These are phyloP conservation scores for Gossypium ekmanianum DNA, from an alignment of 345 rosid genomes.

Conservation along the genomic window DNA sequence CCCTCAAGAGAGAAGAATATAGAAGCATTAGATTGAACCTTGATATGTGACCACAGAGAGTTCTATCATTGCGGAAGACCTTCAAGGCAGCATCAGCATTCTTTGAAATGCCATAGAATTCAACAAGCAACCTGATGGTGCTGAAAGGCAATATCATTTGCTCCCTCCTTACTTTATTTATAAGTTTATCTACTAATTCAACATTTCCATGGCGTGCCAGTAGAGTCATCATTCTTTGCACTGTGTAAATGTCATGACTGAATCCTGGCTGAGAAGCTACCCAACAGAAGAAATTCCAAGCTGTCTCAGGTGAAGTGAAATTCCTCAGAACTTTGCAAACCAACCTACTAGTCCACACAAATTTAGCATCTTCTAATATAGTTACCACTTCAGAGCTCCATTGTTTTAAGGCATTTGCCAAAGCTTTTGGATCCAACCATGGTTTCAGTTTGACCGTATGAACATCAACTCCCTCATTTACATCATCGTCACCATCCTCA, in stretches of 20 bases:
- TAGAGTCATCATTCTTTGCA: slow-evolving; percentile 73
- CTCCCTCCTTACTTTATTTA: slow-evolving; percentile 56
- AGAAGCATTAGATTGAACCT: slow-evolving; percentile 60
- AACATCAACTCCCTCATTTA: slow-evolving; percentile 21
- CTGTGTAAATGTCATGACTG: slow-evolving; percentile 69
- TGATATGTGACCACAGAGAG: slow-evolving; percentile 51
- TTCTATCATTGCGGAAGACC: slow-evolving; percentile 56
- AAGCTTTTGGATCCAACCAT: slow-evolving; percentile 84
- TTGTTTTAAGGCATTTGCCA: slow-evolving; percentile 60
- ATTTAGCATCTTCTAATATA: slow-evolving; percentile 55
- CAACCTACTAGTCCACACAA: slow-evolving; percentile 81
- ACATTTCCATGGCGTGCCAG: slow-evolving; percentile 65
- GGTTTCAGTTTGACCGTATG: slow-evolving; percentile 56
- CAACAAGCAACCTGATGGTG: slow-evolving; percentile 69
- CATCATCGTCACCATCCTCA: slow-evolving; percentile 22
- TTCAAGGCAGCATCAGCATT: slow-evolving; percentile 79
- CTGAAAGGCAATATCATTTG: slow-evolving; percentile 73
- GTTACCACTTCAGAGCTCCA: slow-evolving; percentile 67
- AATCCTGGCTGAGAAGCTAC: slow-evolving; percentile 81
- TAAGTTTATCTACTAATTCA: slow-evolving; percentile 64
- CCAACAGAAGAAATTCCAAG: slow-evolving; percentile 94
- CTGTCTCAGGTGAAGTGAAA: slow-evolving; percentile 60
- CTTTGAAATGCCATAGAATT: slow-evolving; percentile 80
- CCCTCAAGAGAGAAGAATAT: slow-evolving; percentile 71
- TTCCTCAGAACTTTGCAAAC: slow-evolving; percentile 81